These are phyloP conservation scores for Pyronema domesticum DNA, from an alignment of 495 filamentous ascomycete genomes.

Conservation along the genomic window DNA sequence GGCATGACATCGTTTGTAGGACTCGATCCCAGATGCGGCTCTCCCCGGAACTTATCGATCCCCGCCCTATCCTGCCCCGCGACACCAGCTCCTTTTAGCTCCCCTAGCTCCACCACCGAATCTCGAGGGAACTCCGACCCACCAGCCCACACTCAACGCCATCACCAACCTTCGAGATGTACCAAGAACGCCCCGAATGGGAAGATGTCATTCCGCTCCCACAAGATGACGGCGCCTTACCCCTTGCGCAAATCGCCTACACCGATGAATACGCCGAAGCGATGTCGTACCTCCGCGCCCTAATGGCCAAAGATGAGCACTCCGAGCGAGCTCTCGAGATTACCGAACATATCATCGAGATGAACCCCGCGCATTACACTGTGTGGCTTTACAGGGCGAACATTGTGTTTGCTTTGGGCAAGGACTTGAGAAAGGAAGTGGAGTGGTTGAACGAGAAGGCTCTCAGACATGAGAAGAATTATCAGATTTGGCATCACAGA, in stretches of 20 bases:
- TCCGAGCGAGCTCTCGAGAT: slow-evolving; percentile 60
- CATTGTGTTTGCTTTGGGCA: slow-evolving; percentile 47
- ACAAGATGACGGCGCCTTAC: slow-evolving; percentile 60
- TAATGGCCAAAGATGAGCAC: slow-evolving; percentile 79
- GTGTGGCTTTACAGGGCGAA: slow-evolving; percentile 91
- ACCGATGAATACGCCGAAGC: slow-evolving; percentile 70
- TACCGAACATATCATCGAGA: slow-evolving; percentile 68
- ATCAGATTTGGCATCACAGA: slow-evolving; percentile 97
- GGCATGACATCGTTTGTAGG: too few relatives aligned
- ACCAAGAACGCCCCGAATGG: slow-evolving; percentile 60
- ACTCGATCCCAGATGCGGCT: too few relatives aligned
- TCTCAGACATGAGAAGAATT: slow-evolving; percentile 78
- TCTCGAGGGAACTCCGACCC: too few relatives aligned
- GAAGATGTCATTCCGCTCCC: slow-evolving; percentile 66
- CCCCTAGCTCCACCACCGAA: too few relatives aligned
- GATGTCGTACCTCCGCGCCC: slow-evolving; percentile 73
- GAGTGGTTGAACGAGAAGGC: slow-evolving; percentile 72
- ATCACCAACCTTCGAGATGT: slow-evolving; percentile 21
- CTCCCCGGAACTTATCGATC: too few relatives aligned
- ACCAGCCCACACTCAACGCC: neutral
- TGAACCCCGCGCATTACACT: slow-evolving; percentile 96
- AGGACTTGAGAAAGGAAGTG: slow-evolving; percentile 53
- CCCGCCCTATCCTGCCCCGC: neutral
- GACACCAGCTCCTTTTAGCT: neutral
- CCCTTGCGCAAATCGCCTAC: slow-evolving; percentile 80